Evolutionary conservation across 2,329 filamentous ascomycete species (phyloP), one percentile per base, ranked within the genome.

Genomic region (Sporothrix sp.): DNA sequence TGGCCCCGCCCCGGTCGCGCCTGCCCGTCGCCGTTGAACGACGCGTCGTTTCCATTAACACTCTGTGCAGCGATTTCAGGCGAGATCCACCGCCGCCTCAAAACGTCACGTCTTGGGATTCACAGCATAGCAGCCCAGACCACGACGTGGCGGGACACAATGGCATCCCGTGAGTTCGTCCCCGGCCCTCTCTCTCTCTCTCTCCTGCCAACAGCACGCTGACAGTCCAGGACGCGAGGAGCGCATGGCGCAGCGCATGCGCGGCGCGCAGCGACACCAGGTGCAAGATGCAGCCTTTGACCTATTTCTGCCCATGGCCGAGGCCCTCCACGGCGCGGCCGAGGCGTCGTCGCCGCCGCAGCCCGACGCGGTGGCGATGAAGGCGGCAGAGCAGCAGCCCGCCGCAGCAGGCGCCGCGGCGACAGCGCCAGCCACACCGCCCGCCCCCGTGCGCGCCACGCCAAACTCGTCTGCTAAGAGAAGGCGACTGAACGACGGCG

Each of bases 241-340:
- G 62, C 77, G 78, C 60, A 73, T 82, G 68, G 77, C 79, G 56
- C 73, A 81, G 66, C 79, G 80, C 61, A 75, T 84, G 62, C 78
- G 80, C 55, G 80, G 80, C 54, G 79, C 79, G 37, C 76, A 78
- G 57, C 72, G 73, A 57, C 72, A 76, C 52, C 73, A 81, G 60
- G 69, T 83, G 13, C 76, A 71, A 56, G 76, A 82, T 55, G 71
- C 79, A 10, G 78, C 78, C 6, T 83, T 84, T 59, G 72, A 71
- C 13, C 71, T 81, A 25, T 69, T 68, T 54, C 63, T 74, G 35
- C 61, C 65, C 14, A 54, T 63, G 25, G 48, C 52, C 25, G 46
- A 52, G n/a, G 47, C 43, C 25, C 52, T 49, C 21, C 54, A 52
- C 14, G 54, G 54, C 25, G 23, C 46, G 9, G 45, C 44, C 16